These are phyloP conservation scores for Mycosarcoma mackinlayi DNA, from an alignment of 1,284 basidiomycete species.

Conservation along the genomic window DNA sequence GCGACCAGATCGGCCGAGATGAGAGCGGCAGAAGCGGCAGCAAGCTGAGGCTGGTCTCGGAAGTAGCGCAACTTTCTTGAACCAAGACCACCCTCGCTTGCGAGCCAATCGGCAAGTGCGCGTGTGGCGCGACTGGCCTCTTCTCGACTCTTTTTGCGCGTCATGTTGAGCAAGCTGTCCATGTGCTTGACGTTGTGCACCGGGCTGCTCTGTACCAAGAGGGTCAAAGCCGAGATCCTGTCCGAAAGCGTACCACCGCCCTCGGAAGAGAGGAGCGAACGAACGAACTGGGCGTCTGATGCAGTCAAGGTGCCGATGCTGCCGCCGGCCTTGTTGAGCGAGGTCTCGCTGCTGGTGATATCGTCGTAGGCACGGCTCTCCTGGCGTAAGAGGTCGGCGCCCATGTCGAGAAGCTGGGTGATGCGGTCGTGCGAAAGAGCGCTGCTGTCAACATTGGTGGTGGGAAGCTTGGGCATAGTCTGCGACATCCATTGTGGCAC, in stretches of 20 bases:
- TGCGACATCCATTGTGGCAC: conserved; percentile 51
- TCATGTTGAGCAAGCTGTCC: conserved; percentile 77
- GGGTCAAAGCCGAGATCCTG: conserved; percentile 88
- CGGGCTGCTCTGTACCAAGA: conserved; percentile 90
- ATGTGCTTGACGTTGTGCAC: conserved; percentile 78
- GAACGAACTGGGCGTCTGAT: conserved; percentile 65
- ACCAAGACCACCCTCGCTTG: conserved; percentile 78
- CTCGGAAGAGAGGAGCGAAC: conserved; percentile 59
- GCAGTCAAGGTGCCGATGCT: conserved; percentile 59
- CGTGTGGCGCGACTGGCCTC: conserved; percentile 89
- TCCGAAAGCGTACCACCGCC: conserved; percentile 81
- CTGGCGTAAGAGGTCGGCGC: conserved; percentile 46
- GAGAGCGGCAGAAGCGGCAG: conserved; percentile 72
- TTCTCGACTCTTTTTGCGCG: conserved; percentile 87
- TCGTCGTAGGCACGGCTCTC: conserved; percentile 58
- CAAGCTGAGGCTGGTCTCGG: conserved; percentile 82
- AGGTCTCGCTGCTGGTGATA: conserved; percentile 56
- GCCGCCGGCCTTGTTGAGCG: conserved; percentile 46
- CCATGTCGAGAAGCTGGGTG: conserved; percentile 52
- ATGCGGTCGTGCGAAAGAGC: conserved; percentile 40
- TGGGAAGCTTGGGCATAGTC: conserved; percentile 36
- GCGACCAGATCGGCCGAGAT: conserved; percentile 37
- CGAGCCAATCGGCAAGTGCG: conserved; percentile 95
- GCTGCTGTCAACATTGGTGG: conserved; percentile 6
- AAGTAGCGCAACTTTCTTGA: conserved; percentile 79